Evolutionary conservation across 805 yeast species (phyloP).

Genomic region (Millerozyma acaciae): DNA sequence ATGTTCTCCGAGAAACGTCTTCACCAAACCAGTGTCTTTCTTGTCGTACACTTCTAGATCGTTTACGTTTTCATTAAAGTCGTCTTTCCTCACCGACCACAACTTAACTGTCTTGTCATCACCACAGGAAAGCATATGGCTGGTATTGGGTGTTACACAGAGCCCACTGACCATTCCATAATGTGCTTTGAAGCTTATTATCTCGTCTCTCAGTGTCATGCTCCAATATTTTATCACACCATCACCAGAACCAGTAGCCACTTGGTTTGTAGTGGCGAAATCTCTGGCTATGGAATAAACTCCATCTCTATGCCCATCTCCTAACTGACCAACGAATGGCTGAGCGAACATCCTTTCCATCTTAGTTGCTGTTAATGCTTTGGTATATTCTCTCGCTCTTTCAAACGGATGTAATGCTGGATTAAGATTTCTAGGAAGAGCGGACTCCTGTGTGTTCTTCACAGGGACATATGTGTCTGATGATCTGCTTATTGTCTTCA

Average conservation of each 20-base stretch:
- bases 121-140: slow-evolving; percentile 74
- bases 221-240: slow-evolving; percentile 96
- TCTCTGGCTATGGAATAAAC: slow-evolving; percentile 84
- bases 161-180: slow-evolving; percentile 86
- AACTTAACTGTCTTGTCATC: slow-evolving; percentile 55
- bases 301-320: slow-evolving; percentile 93
- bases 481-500: slow-evolving; percentile 84
- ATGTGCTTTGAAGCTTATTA: slow-evolving; percentile 80
- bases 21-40: slow-evolving; percentile 53
- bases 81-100: slow-evolving; percentile 28
- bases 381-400: slow-evolving; percentile 92
- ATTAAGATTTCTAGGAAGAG: slow-evolving; percentile 82
- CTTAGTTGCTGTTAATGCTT: slow-evolving; percentile 92
- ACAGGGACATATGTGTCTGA: slow-evolving; percentile 92
- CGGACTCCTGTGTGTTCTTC: slow-evolving; percentile 80
- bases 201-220: slow-evolving; percentile 71
- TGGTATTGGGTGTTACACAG: slow-evolving; percentile 33
- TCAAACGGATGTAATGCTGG: slow-evolving; percentile 97
- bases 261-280: slow-evolving; percentile 58
- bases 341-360: slow-evolving; percentile 96
- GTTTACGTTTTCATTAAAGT: slow-evolving; percentile 35
- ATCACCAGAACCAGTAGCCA: slow-evolving; percentile 94
- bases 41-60: slow-evolving; percentile 30
- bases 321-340: slow-evolving; percentile 93
- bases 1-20: slow-evolving; percentile 79